Conservation (phyloP, 345 rosid species). For the Boechera stricta region DNA sequence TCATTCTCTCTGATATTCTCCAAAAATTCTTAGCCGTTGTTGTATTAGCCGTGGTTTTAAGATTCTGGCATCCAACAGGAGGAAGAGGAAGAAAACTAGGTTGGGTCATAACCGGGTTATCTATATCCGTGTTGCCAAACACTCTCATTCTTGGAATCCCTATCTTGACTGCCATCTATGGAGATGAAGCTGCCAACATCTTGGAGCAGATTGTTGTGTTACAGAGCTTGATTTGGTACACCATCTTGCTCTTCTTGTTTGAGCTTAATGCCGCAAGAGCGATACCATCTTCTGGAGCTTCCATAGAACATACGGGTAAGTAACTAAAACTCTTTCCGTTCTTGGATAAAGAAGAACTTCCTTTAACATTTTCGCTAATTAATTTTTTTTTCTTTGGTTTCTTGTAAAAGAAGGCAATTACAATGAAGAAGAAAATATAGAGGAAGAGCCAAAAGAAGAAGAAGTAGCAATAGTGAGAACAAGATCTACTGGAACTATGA, state of each 20-base stretch:
- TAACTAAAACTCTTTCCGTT: constrained; percentile 35
- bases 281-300: constrained; percentile 44
- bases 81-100: constrained; percentile 53
- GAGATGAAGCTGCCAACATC: constrained; percentile 60
- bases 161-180: constrained; percentile 70
- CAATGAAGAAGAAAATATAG: constrained; percentile 50
- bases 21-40: constrained; percentile 68
- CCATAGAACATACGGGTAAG: constrained; percentile 60
- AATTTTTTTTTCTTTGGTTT: constrained; percentile 13
- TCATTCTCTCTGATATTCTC: constrained; percentile 63
- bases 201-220: constrained; percentile 78
- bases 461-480: constrained; percentile 49
- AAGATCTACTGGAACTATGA: constrained; percentile 48
- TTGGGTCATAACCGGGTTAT: constrained; percentile 74
- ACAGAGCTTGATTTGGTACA: constrained; percentile 89
- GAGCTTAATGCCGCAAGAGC: constrained; percentile 67
- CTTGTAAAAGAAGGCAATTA: constrained; percentile 37
- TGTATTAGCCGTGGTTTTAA: constrained; percentile 48
- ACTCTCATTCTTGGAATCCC: constrained; percentile 89
- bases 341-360: not conserved
- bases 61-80: constrained; percentile 49
- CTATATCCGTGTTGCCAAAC: constrained; percentile 80
- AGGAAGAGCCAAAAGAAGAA: constrained; percentile 55
- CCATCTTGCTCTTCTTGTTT: constrained; percentile 67
- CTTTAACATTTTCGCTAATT: constrained; percentile 10